phyloP scores from a whole-genome alignment of 305 asterid species.

The Solanum chacoense region DNA sequence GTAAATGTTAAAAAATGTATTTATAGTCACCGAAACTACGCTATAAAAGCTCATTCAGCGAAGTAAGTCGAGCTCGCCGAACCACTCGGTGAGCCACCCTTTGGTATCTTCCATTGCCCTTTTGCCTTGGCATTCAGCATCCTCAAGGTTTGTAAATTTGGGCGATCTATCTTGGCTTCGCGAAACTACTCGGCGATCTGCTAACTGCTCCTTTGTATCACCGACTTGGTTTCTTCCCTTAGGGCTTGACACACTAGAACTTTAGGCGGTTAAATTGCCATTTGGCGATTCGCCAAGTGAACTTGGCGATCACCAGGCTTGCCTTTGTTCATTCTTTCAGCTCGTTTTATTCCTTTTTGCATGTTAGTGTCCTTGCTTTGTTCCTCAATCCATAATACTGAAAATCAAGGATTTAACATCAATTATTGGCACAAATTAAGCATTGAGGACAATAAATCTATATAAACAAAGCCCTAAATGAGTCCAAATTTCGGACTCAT shows the following conservation, averaged over 20 bases:
- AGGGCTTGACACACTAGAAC: background rate
- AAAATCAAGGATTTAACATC: background rate
- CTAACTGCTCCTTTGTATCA: background rate
- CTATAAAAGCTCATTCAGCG: background rate
- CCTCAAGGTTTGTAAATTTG: background rate
- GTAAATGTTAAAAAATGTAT: background rate
- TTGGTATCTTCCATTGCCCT: background rate
- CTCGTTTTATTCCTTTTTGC: background rate
- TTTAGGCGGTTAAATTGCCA: background rate
- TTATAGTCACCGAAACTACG: background rate
- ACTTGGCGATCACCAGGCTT: background rate
- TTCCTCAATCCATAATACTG: background rate
- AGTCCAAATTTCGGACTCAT: background rate
- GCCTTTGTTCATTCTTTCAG: background rate
- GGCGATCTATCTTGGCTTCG: background rate
- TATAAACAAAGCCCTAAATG: background rate
- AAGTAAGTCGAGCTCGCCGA: background rate
- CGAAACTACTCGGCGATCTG: background rate
- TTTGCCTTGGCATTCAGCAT: background rate
- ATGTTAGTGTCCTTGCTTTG: background rate
- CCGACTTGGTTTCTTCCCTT: background rate
- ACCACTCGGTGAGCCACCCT: background rate
- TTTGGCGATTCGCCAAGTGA: background rate
- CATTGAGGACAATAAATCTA: background rate
- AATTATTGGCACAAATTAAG: background rate